Evolutionary conservation across 805 yeast genomes (phyloP).

Genomic region (Nakazawaea laoshanensis): DNA sequence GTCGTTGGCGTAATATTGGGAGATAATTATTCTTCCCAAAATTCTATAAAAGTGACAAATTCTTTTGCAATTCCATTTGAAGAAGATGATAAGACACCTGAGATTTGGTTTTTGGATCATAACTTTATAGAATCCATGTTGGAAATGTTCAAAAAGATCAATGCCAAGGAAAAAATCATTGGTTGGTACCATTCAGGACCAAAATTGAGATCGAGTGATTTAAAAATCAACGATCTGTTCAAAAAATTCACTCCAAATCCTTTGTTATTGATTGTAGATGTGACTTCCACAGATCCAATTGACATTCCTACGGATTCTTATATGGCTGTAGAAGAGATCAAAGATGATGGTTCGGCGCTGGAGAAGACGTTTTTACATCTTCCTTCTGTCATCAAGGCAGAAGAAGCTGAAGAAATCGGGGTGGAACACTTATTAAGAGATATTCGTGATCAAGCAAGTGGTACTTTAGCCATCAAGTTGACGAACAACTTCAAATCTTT

Average conservation of each 20-base stretch:
- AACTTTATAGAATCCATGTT: slow-evolving; percentile 94
- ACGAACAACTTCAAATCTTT: slow-evolving; percentile 86
- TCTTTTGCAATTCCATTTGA: slow-evolving; percentile 97
- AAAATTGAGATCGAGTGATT: slow-evolving; percentile 76
- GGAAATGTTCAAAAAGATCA: slow-evolving; percentile 95
- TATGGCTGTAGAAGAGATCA: slow-evolving; percentile 87
- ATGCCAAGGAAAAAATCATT: slow-evolving; percentile 89
- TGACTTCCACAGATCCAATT: slow-evolving; percentile 64
- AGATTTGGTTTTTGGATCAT: slow-evolving; percentile 96
- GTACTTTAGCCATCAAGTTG: slow-evolving; percentile 76
- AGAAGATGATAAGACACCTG: slow-evolving; percentile 86
- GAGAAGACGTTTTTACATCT: slow-evolving; percentile 84
- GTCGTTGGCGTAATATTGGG: slow-evolving; percentile 95
- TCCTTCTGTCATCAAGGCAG: slow-evolving; percentile 90
- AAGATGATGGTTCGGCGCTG: slow-evolving; percentile 90
- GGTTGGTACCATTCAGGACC: slow-evolving; percentile 99
- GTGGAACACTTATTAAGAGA: slow-evolving; percentile 94
- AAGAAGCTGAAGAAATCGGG: slow-evolving; percentile 98
- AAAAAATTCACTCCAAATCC: slow-evolving; percentile 78
- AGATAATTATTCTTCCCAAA: slow-evolving; percentile 43
- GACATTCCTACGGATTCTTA: slow-evolving; percentile 97
- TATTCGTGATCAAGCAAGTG: slow-evolving; percentile 94
- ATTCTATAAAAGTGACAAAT: slow-evolving; percentile 68
- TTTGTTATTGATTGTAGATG: slow-evolving; percentile 82
- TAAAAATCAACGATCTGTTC: slow-evolving; percentile 85